Evolutionary conservation across 352 stramenopile species (phyloP), one percentile per base, ranked within the genome.

Genomic region (Halophytophthora polymorphica): DNA sequence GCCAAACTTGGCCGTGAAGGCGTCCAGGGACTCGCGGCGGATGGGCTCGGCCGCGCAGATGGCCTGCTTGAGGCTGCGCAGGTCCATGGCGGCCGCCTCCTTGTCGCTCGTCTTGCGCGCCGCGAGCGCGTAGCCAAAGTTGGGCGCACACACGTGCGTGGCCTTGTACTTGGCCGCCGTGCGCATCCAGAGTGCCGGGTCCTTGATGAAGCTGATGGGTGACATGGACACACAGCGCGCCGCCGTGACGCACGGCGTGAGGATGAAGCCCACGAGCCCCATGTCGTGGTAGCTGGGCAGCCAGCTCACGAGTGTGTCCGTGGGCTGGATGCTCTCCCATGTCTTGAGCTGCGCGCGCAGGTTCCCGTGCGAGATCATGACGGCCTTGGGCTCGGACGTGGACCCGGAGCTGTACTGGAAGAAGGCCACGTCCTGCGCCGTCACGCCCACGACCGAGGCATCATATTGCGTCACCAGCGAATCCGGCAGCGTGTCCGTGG

Each of bases 361-460:
- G 54, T 93, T 93, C 15, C 77, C 71, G 46, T 93, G 83, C 38
- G 78, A 88, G 50, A 93, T 84, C 80, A 93, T 91, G 7, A 93
- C 78, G 25, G 78, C 80, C 60, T 93, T 93, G 4, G 83, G 83
- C 10, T 73, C 73, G 36, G 83, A 88, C 29, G 83, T 93, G 25
- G 80, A 91, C 13, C 83, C 83, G 0, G 76, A 89, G 34, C 73
- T 89, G 62, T 93, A 93, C 61, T 93, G 83, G 54, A 93, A 91
- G 54, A 93, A 93, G 39, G 80, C 83, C 44, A 89, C 46, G 37
- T 93, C 83, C 2, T 73, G 43, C n/a, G 73, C 45, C 0, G 59
- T 76, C 12, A 86, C 45, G 17, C 62, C 58, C 23, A 83, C 61
- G 41, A 64, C 51, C 19, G 83, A 40, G 17, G 67, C 72, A 42